phyloP scores from a whole-genome alignment of 345 rosid genomes.

The Eutrema heterophyllum region DNA sequence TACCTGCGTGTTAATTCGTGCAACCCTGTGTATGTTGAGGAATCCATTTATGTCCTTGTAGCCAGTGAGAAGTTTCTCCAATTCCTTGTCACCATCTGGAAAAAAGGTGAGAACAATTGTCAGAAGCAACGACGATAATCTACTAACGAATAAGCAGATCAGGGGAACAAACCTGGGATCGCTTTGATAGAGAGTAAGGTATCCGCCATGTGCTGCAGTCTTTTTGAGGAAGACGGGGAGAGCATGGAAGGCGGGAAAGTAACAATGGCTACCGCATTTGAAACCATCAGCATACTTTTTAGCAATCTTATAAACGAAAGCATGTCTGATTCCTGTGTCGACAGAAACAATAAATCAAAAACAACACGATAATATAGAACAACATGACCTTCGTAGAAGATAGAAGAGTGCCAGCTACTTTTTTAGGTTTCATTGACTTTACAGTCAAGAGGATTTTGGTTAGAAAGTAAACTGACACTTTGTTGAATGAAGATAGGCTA shows the following conservation, averaged over 20 bases:
- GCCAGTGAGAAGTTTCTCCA: constrained; percentile 75
- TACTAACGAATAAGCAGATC: constrained; percentile 1
- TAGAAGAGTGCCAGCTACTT: neutral
- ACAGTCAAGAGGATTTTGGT: neutral
- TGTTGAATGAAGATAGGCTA: neutral
- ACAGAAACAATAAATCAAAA: neutral
- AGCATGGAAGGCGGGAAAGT: constrained; percentile 75
- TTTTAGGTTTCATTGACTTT: neutral
- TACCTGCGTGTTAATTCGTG: constrained; percentile 85
- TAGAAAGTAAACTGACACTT: neutral
- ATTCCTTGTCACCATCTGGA: constrained; percentile 75
- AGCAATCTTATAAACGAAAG: constrained; percentile 75
- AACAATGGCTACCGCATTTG: constrained; percentile 76
- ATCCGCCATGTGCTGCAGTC: constrained; percentile 92
- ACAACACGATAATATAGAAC: neutral
- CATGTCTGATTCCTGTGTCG: constrained; percentile 74
- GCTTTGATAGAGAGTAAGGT: constrained; percentile 82
- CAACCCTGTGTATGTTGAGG: constrained; percentile 78
- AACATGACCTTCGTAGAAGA: neutral
- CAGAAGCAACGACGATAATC: neutral
- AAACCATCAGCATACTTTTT: constrained; percentile 65
- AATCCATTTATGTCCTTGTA: constrained; percentile 95
- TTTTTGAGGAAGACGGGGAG: constrained; percentile 57
- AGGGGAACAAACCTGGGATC: constrained; percentile 52
- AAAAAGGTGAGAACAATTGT: neutral